Evolutionary conservation across 768 basidiomycete genomes (phyloP), one percentile per base, ranked within the genome.

Genomic region (Arthromyces matolae): DNA sequence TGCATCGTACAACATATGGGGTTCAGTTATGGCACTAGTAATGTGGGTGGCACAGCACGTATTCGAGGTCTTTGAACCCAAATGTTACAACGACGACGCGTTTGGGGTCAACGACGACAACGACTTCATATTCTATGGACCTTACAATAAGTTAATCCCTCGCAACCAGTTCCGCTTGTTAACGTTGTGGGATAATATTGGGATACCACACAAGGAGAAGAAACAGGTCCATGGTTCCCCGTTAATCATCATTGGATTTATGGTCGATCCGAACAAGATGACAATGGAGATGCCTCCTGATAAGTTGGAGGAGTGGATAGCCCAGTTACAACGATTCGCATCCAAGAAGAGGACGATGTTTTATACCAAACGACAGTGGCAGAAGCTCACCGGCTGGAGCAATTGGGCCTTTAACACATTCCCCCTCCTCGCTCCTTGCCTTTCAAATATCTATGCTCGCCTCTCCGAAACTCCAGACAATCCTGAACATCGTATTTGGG

Each of bases 141-240:
- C n/a, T n/a, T 68, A 72, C 56, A 35, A 52, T 4, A 33, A 16
- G 1, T 19, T 14, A 2, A 18, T 40, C 19, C 39, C 38, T 3
- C 7, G 3, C 3, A 37, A 28, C 22, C 40, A 49, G 29, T 10
- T 20, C 14, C 12, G 14, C 12, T 28, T 48, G 1, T 32, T 32
- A 2, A n/a, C 20, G n/a, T 65, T 61, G 32, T 47, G 46, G 0
- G 64, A 50, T 0, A 75, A 71, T 37, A 54, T 75, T 14, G 63
- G 68, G 1, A 57, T 73, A 9, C 71, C 71, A 0, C 72, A 76
- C 51, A 61, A 70, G 10, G 2, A 77, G 76, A 49, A 75, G n/a
- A n/a, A n/a, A n/a, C n/a, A 77, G 51, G 8, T 70, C 0, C 67
- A 16, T 19, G 71, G 69, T 0, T 9, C 33, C 0, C 5, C 25